Conservation (phyloP, 352 stramenopile species). For the Globisporangium acanthophoron region DNA sequence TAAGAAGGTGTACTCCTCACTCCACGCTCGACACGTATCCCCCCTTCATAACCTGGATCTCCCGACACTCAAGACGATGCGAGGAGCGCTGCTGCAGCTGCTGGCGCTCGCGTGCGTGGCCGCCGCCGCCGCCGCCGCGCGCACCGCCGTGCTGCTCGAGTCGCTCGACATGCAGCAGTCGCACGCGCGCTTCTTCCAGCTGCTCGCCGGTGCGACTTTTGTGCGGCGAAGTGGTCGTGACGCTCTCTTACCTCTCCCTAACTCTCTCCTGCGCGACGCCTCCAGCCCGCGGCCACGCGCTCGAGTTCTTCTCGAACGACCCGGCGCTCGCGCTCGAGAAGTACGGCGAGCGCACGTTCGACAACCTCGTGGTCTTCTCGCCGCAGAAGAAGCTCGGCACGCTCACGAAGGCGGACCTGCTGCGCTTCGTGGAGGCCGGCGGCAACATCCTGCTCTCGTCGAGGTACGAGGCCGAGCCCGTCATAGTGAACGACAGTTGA, state of each 20-base stretch:
- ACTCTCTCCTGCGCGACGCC: background rate
- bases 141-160: slow-evolving; percentile 69
- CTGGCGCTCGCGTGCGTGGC: slow-evolving; percentile 5
- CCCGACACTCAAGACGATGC: background rate
- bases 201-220: slow-evolving; percentile 39
- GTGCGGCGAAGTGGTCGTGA: no score
- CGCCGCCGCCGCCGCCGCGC: slow-evolving; percentile 23
- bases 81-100: slow-evolving; percentile 10
- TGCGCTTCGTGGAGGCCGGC: slow-evolving; percentile 84
- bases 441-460: slow-evolving; percentile 79
- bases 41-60: background rate
- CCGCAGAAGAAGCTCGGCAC: slow-evolving; percentile 72
- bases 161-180: slow-evolving; percentile 48
- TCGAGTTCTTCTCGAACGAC: slow-evolving; percentile 55
- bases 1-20: no score
- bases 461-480: slow-evolving; percentile 14
- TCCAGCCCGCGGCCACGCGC: slow-evolving; percentile 54
- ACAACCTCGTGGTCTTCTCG: slow-evolving; percentile 89
- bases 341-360: slow-evolving; percentile 84
- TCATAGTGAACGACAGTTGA: no score
- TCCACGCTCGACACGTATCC: background rate
- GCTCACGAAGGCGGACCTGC: slow-evolving; percentile 59
- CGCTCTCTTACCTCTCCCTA: background rate
- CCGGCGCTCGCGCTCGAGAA: slow-evolving; percentile 55
- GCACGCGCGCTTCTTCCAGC: slow-evolving; percentile 74